Conservation (phyloP, 2,329 filamentous ascomycete species). For the Diplodia intermedia region DNA sequence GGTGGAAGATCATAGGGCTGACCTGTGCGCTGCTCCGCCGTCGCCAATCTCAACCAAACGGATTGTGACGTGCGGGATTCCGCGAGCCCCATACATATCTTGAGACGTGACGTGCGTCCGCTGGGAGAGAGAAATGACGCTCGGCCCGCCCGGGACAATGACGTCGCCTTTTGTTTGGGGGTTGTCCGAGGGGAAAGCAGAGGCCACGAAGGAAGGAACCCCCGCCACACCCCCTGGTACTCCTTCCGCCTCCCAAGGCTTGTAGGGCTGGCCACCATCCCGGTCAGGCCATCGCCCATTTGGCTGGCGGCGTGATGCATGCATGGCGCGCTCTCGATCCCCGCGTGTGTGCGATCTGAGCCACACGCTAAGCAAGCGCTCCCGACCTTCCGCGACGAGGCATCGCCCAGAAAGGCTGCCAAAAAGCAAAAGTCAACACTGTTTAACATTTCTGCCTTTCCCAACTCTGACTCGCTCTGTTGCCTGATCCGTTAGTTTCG, state of each 20-base stretch:
- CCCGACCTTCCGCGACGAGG: conserved; percentile 15
- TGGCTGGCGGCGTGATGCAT: background rate
- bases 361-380: conserved; percentile 23
- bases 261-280: background rate
- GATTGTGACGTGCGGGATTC: background rate
- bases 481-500: background rate
- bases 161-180: background rate
- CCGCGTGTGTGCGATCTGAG: background rate
- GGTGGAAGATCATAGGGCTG: background rate
- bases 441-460: background rate
- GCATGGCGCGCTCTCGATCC: background rate
- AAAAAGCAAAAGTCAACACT: background rate
- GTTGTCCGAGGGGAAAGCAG: background rate
- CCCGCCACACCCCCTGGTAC: background rate
- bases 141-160: background rate
- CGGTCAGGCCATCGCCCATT: conserved; percentile 1
- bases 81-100: background rate
- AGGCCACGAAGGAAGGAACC: background rate
- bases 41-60: background rate
- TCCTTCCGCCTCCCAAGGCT: background rate
- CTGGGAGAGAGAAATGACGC: no score
- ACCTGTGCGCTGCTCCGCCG: background rate
- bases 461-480: background rate
- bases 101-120: background rate
- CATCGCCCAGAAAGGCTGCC: background rate